These are phyloP conservation scores for Rosa hybrid DNA, from an alignment of 331 rosid genomes.

Conservation along the genomic window DNA sequence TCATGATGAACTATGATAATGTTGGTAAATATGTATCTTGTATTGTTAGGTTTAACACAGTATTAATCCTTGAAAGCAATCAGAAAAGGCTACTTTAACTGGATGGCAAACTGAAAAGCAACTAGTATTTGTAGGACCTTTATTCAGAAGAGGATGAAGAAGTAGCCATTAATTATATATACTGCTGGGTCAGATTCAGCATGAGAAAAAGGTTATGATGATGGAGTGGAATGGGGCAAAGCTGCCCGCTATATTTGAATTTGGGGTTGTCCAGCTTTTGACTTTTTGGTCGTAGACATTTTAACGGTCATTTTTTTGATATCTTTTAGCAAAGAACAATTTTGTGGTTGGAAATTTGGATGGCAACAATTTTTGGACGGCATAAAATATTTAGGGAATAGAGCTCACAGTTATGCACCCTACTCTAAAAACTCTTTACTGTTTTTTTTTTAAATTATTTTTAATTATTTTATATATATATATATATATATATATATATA, in stretches of 20 bases:
- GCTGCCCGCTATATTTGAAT: conserved; percentile 3
- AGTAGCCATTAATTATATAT: not conserved
- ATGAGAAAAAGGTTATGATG: conserved; percentile 3
- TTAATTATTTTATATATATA: no score
- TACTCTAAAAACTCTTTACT: not conserved
- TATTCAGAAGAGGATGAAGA: not conserved
- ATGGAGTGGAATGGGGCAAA: not conserved
- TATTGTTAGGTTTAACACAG: not conserved
- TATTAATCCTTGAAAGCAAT: not conserved
- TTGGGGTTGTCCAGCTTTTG: conserved; percentile 9
- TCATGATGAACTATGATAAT: not conserved
- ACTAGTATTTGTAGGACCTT: not conserved
- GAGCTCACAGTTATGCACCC: not conserved
- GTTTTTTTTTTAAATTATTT: no score
- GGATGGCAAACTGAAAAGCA: not conserved
- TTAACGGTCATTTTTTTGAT: conserved; percentile 10
- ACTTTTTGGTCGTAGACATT: not conserved
- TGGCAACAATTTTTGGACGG: conserved; percentile 4
- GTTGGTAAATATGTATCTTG: not conserved
- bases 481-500: no score
- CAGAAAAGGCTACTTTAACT: not conserved
- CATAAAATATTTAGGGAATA: not conserved
- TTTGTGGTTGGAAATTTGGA: not conserved
- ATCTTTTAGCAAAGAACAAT: not conserved
- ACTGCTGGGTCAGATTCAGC: conserved; percentile 14